Conservation (phyloP, 192 early-diverging fungal species). For the Funneliformis mosseae region DNA sequence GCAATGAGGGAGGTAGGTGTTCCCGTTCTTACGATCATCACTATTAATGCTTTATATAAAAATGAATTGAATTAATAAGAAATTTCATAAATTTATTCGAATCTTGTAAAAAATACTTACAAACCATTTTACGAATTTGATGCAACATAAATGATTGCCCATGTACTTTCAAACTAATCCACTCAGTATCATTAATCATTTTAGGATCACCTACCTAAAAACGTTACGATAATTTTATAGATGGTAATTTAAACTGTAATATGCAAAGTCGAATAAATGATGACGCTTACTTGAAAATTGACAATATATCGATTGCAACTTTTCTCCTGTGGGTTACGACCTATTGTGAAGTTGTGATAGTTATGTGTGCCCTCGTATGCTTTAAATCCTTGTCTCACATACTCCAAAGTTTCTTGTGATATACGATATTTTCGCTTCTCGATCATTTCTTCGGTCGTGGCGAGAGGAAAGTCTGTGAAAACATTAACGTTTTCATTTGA, state of each 20-base stretch:
- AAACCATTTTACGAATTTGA: constrained; percentile 99
- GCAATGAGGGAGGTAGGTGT: constrained; percentile 73
- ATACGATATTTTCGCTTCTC: constrained; percentile 69
- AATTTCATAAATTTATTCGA: neutral
- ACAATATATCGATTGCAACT: constrained; percentile 84
- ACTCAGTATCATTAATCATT: constrained; percentile 73
- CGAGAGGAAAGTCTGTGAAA: constrained; percentile 38
- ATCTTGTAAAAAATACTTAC: constrained; percentile 45
- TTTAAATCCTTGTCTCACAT: constrained; percentile 66
- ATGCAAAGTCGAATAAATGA: neutral
- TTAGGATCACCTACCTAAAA: constrained; percentile 62
- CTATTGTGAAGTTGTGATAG: constrained; percentile 94
- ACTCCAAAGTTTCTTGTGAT: constrained; percentile 58
- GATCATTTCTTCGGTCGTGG: constrained; percentile 63
- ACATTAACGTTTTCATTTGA: constrained; percentile 20
- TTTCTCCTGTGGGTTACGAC: constrained; percentile 72
- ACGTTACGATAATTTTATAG: neutral
- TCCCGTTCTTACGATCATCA: constrained; percentile 76
- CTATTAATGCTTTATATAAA: constrained; percentile 55
- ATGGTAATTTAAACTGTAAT: neutral
- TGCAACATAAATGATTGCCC: constrained; percentile 99
- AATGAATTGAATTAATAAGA: constrained; percentile 16
- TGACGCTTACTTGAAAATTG: constrained; percentile 63
- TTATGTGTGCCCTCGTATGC: constrained; percentile 88
- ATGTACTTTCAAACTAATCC: constrained; percentile 89